Conservation (phyloP, 345 rosid genomes). For the Microthlaspi erraticum region DNA sequence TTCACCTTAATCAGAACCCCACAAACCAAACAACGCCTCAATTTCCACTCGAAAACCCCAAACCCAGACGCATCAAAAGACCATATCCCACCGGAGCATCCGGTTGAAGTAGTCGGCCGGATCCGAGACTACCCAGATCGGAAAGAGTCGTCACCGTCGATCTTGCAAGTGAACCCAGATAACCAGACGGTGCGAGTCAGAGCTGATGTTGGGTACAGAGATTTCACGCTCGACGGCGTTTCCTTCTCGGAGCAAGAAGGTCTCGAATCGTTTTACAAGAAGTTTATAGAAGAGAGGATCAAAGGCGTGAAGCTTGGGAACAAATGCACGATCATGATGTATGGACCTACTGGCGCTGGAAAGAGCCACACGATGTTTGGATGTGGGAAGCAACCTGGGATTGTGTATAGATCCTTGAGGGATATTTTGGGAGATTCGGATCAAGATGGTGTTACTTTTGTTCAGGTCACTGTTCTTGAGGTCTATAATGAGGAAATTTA, state of each 20-base stretch:
- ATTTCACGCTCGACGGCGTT: slow-evolving; percentile 85
- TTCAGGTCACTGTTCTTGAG: slow-evolving; percentile 91
- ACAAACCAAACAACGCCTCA: slow-evolving; percentile 72
- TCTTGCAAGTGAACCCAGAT: slow-evolving; percentile 66
- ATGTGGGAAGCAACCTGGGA: slow-evolving; percentile 84
- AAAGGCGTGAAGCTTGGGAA: slow-evolving; percentile 78
- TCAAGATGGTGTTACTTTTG: slow-evolving; percentile 65
- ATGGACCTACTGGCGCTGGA: slow-evolving; percentile 97
- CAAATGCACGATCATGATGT: slow-evolving; percentile 94
- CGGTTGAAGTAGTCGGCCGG: slow-evolving; percentile 86
- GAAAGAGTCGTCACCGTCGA: slow-evolving; percentile 62
- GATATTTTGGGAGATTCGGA: slow-evolving; percentile 72
- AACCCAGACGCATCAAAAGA: slow-evolving; percentile 57
- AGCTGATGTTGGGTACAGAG: slow-evolving; percentile 88
- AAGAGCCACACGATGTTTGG: slow-evolving; percentile 98
- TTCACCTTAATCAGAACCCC: slow-evolving; percentile 63
- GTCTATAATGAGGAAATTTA: slow-evolving; percentile 93
- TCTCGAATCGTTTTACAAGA: slow-evolving; percentile 71
- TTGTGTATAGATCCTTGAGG: slow-evolving; percentile 73
- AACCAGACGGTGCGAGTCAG: slow-evolving; percentile 67
- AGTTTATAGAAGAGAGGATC: slow-evolving; percentile 75
- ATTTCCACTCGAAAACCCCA: slow-evolving; percentile 58
- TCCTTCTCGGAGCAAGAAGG: slow-evolving; percentile 85
- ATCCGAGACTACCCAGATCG: slow-evolving; percentile 69
- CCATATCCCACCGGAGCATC: slow-evolving; percentile 67